Evolutionary conservation across 257 asterid genomes (phyloP).

Genomic region (Eucommia ulmoides): DNA sequence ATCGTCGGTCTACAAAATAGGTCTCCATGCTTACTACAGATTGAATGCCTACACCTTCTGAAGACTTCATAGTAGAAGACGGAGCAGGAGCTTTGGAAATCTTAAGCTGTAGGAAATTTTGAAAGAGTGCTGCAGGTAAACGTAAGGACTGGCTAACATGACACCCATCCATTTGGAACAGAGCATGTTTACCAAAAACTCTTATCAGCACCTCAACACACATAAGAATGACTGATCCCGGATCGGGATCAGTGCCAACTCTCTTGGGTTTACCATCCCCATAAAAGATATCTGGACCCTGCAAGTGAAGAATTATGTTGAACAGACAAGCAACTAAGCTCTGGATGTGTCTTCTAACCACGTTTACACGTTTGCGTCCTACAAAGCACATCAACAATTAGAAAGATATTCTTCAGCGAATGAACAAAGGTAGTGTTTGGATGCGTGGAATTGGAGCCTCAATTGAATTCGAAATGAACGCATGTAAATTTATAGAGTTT

Average conservation of each 20-base stretch:
- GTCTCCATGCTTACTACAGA: slow-evolving; percentile 9
- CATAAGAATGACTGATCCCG: slow-evolving; percentile 71
- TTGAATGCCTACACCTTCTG: slow-evolving; percentile 7
- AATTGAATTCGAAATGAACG: too few relatives aligned
- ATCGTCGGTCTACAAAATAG: slow-evolving; percentile 28
- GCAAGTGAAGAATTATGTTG: slow-evolving; percentile 69
- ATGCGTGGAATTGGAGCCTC: too few relatives aligned
- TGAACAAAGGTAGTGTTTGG: too few relatives aligned
- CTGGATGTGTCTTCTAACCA: slow-evolving; percentile 50
- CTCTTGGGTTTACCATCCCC: slow-evolving; percentile 17
- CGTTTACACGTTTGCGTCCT: slow-evolving; percentile 54
- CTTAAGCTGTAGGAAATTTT: slow-evolving; percentile 43
- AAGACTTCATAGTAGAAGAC: slow-evolving; percentile 5
- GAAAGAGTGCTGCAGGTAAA: slow-evolving; percentile 71
- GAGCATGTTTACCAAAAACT: slow-evolving; percentile 50
- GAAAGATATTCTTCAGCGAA: neutral
- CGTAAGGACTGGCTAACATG: slow-evolving; percentile 54
- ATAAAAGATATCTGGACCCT: slow-evolving; percentile 51
- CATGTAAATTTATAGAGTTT: too few relatives aligned
- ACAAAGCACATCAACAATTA: slow-evolving; percentile 20
- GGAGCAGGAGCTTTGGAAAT: slow-evolving; percentile 17
- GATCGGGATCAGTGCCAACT: slow-evolving; percentile 40
- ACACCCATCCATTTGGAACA: slow-evolving; percentile 46
- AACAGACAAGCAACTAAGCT: slow-evolving; percentile 65
- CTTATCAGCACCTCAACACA: slow-evolving; percentile 56